Evolutionary conservation across 2,329 filamentous ascomycete species (phyloP).

Genomic region (Penicillium capsulatum): DNA sequence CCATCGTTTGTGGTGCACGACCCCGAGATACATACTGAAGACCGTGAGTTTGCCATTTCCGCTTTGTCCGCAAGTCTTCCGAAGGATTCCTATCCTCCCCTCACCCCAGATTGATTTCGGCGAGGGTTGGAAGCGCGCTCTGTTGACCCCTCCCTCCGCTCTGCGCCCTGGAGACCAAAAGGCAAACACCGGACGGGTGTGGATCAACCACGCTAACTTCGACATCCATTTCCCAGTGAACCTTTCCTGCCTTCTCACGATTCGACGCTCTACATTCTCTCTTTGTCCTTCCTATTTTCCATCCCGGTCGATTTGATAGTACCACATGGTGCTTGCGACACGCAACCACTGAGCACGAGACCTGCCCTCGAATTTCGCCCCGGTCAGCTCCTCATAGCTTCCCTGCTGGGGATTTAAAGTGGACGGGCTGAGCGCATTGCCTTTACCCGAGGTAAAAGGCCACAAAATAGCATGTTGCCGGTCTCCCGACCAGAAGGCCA

Average conservation of each 20-base stretch:
- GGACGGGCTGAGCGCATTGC: constrained; percentile 13
- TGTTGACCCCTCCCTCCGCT: constrained; percentile 19
- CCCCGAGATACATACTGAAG: background rate
- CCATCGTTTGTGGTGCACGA: constrained; percentile 8
- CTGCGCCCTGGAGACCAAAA: constrained; percentile 2
- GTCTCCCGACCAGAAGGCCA: constrained; percentile 72
- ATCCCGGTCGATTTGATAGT: constrained; percentile 2
- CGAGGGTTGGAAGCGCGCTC: constrained; percentile 10
- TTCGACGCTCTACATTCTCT: background rate
- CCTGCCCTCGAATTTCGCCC: constrained; percentile 10
- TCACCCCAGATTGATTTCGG: constrained; percentile 1
- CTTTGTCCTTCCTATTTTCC: constrained; percentile 2
- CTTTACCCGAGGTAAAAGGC: constrained; percentile 20
- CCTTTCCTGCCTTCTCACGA: constrained; percentile 1
- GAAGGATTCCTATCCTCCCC: background rate
- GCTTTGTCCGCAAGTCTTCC: background rate
- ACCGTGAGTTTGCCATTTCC: background rate
- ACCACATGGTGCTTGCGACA: constrained; percentile 25
- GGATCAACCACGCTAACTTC: constrained; percentile 11
- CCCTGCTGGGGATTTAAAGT: constrained; percentile 11
- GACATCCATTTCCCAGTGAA: background rate
- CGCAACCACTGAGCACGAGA: constrained; percentile 19
- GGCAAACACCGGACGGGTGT: constrained; percentile 3
- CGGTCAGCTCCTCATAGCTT: constrained; percentile 7
- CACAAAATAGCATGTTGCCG: constrained; percentile 79